Evolutionary conservation across 257 asterid species (phyloP).

Genomic region (Nicotiana tabacum): DNA sequence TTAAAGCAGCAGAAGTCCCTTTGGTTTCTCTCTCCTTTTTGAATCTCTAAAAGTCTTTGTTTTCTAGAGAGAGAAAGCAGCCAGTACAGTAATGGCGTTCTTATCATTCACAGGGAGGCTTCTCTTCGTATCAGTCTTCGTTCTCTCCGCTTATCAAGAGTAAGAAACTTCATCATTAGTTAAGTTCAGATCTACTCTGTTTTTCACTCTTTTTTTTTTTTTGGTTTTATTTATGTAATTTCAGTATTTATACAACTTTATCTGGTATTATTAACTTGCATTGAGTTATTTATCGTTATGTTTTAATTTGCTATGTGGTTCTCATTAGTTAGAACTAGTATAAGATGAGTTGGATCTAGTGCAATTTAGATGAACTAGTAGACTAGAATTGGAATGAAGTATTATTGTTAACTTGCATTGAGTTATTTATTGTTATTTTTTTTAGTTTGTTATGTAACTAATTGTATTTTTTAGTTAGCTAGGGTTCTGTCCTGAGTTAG

Average conservation of each 20-base stretch:
- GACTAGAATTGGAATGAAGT: not conserved
- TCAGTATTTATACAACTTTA: not conserved
- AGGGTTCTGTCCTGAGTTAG: not conserved
- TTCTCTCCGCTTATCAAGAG: conserved; percentile 96
- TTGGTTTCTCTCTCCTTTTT: conserved; percentile 16
- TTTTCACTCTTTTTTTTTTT: not conserved
- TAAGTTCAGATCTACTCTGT: conserved; percentile 43
- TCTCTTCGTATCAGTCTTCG: conserved; percentile 85
- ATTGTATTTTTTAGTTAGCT: not conserved
- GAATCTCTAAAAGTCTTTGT: conserved; percentile 18
- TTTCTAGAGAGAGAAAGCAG: conserved; percentile 20
- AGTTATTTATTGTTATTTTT: too few species aligned
- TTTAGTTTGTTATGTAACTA: not conserved
- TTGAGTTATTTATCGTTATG: not conserved
- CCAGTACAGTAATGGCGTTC: conserved; percentile 54
- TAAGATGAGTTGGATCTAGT: not conserved
- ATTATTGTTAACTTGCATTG: too few species aligned
- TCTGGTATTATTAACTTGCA: not conserved
- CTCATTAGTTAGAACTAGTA: not conserved
- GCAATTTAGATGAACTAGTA: not conserved
- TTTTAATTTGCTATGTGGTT: not conserved
- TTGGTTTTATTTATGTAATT: not conserved
- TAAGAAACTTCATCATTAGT: conserved; percentile 23
- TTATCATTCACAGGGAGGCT: conserved; percentile 73
- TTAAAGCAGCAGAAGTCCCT: not conserved